Base-by-base conservation (phyloP, 2,329 filamentous ascomycete genomes). In the Ophiostoma ips region DNA sequence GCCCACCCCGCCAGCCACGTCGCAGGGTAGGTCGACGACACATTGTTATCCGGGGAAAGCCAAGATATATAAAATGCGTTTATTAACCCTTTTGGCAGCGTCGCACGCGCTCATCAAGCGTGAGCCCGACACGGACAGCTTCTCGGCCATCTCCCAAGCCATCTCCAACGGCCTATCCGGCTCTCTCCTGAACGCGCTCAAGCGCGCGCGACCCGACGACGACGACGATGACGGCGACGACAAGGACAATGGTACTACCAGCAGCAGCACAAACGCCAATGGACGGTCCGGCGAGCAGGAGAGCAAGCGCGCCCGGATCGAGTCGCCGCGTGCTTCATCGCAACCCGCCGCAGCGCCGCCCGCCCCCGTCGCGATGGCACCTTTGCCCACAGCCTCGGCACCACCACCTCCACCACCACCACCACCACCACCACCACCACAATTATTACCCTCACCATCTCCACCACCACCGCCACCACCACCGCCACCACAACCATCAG, bases 251-350 rank as follows among this genome's bases (percentile, higher is more conserved):
- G 48, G 21, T 3, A 12, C 21, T 11, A 19, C 40, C 9, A 28
- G 4, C 12, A 12, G 10, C 16, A 30, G 7, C 8, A 11, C 16
- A 2, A 5, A 8, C 24, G 24, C 4, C 24, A 8, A 28, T 8
- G 24, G 24, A 4, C 24, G 24, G 24, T 8, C 5, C 24, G 24
- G 8, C 33, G 30, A 36, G 38, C 46, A 31, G 46, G 46, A 50
- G 24, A 49, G 31, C 3, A 63, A 63, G 48, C 57, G 60, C 18
- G 43, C 54, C 33, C 62, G 59, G 53, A 56, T 50, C 19, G 59
- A 60, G 15, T 18, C 24, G 12, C 2, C 40, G 12, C 7, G 15
- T 30, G 10, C 43, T 2, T 19, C 43, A 3, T 21, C 43, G 21
- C 28, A 33, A 21, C 43, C 28, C 24, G 30, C 30, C 5, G 24